These are phyloP conservation scores for Mortierella sp. DNA, from an alignment of 371 early-diverging fungal species.

Conservation along the genomic window DNA sequence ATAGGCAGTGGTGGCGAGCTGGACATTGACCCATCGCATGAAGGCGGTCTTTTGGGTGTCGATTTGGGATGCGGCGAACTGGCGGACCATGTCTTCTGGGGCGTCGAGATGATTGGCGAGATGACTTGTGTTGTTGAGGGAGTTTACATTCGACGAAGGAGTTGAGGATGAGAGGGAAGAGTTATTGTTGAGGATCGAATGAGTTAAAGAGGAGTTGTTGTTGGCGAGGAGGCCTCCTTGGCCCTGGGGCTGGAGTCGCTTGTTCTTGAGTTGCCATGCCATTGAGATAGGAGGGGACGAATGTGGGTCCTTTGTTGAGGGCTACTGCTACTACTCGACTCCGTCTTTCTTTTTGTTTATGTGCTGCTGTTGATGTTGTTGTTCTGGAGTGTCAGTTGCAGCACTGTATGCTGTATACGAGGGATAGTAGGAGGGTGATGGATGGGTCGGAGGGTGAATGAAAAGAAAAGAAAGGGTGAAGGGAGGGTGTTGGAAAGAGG, in stretches of 20 bases:
- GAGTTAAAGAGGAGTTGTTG: not conserved
- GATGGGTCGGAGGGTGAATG: constrained; percentile 9
- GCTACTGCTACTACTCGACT: not conserved
- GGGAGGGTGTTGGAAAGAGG: not conserved
- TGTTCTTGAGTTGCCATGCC: constrained; percentile 59
- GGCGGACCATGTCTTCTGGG: constrained; percentile 45
- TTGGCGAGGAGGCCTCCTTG: constrained; percentile 5
- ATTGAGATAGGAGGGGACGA: constrained; percentile 14
- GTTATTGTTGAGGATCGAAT: not conserved
- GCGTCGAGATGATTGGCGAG: constrained; percentile 32
- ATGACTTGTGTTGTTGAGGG: constrained; percentile 13
- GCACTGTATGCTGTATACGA: not conserved
- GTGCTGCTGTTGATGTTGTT: not conserved
- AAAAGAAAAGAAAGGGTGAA: not conserved
- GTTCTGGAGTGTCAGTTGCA: constrained; percentile 9
- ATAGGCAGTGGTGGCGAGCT: constrained; percentile 63
- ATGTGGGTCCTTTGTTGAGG: not conserved
- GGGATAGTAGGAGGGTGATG: not conserved
- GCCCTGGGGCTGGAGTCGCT: constrained; percentile 33
- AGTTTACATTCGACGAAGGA: not conserved
- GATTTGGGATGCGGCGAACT: constrained; percentile 43
- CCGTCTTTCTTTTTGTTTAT: not conserved
- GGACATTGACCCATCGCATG: constrained; percentile 87
- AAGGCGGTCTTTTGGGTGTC: constrained; percentile 84
- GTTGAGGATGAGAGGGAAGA: constrained; percentile 10